phyloP scores from a whole-genome alignment of 2,329 filamentous ascomycete genomes.

The Trichoderma sp. region DNA sequence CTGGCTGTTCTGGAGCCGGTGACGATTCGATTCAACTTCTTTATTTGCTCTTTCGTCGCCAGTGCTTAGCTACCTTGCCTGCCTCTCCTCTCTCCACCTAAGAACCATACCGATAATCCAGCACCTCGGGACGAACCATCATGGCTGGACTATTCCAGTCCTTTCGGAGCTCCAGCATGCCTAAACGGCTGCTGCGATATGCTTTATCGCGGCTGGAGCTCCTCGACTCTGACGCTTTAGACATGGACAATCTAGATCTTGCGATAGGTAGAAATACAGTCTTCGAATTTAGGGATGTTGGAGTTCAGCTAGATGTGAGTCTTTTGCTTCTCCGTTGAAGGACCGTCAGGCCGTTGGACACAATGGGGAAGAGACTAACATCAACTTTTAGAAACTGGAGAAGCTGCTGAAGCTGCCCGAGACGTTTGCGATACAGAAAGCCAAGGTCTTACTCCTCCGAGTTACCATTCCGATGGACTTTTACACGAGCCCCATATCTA shows the following conservation, averaged over 20 bases:
- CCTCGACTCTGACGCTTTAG: constrained; percentile 81
- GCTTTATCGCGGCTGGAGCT: constrained; percentile 79
- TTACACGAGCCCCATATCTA: constrained; percentile 76
- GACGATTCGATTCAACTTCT: constrained; percentile 6
- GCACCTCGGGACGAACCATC: constrained; percentile 25
- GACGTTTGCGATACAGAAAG: constrained; percentile 67
- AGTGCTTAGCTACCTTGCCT: background rate
- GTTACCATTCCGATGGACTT: constrained; percentile 86
- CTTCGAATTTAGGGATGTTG: constrained; percentile 84
- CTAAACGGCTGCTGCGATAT: constrained; percentile 86
- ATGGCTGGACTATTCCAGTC: constrained; percentile 74
- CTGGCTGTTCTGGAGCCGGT: constrained; percentile 14
- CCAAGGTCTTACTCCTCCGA: constrained; percentile 72
- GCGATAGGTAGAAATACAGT: constrained; percentile 77
- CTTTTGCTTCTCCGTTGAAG: background rate
- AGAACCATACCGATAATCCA: background rate
- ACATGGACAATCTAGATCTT: constrained; percentile 83
- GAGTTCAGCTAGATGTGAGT: constrained; percentile 70
- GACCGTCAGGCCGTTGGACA: constrained; percentile 25
- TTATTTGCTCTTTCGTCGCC: background rate
- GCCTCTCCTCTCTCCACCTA: background rate
- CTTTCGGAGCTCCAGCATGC: constrained; percentile 68
- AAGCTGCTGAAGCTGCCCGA: constrained; percentile 71
- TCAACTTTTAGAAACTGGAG: constrained; percentile 66
- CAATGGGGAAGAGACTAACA: constrained; percentile 11